A percentile compares a stretch with the other conserved stretches of the same genome.
Evolutionary conservation across 2,329 filamentous ascomycete genomes (phyloP).

Genomic region (Fusarium transvaalense): DNA sequence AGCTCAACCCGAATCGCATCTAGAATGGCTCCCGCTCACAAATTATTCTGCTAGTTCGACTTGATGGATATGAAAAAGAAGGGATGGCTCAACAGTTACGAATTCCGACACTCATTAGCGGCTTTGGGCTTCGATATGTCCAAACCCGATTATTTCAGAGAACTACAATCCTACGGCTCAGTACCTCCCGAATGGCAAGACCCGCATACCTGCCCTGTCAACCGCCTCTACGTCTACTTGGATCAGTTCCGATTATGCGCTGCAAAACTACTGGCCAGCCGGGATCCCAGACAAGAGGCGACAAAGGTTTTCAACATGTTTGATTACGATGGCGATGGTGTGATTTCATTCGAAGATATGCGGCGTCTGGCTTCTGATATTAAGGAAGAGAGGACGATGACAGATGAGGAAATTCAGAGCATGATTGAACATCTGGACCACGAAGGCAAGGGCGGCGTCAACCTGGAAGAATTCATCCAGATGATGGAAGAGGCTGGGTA

Average conservation of each 20-base stretch:
- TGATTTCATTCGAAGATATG: conserved; percentile 90
- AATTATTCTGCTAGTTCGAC: conserved; percentile 72
- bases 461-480: conserved; percentile 76
- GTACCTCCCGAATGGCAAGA: conserved; percentile 71
- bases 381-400: conserved; percentile 81
- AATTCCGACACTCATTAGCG: conserved; percentile 96
- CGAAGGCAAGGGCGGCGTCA: conserved; percentile 86
- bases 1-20: conserved; percentile 51
- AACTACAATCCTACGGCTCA: conserved; percentile 85
- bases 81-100: conserved; percentile 94
- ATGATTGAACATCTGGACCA: conserved; percentile 99
- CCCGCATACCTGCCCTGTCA: conserved; percentile 58
- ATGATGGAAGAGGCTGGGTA: conserved; percentile 65
- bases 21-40: conserved; percentile 34
- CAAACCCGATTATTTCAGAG: conserved; percentile 84
- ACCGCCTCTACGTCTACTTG: conserved; percentile 64
- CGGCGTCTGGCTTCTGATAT: conserved; percentile 88
- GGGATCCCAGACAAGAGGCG: conserved; percentile 93
- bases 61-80: conserved; percentile 98
- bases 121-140: conserved; percentile 93
- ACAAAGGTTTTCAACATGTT: conserved; percentile 92
- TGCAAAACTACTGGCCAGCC: conserved; percentile 81
- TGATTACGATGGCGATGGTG: conserved; percentile 90
- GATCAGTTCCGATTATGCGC: conserved; percentile 75
- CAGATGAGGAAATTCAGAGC: conserved; percentile 90